These are phyloP conservation scores for Plasmodium cynomolgi DNA, from an alignment of 169 alveolate genomes.

Conservation along the genomic window DNA sequence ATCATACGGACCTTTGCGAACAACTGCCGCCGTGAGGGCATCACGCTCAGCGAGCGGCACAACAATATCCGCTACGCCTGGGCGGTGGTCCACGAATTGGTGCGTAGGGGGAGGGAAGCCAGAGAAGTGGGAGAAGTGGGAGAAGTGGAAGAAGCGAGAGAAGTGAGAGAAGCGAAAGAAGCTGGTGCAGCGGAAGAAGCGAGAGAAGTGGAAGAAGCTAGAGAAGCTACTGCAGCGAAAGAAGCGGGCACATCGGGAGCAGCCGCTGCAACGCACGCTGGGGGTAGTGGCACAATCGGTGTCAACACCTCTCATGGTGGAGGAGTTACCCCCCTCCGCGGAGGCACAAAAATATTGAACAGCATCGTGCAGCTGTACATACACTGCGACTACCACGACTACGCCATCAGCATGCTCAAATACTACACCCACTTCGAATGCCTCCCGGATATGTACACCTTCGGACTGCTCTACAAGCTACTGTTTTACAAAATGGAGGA, in stretches of 20 bases:
- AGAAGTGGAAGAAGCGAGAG: too few species aligned
- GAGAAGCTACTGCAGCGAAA: too few species aligned
- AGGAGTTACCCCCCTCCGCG: not conserved
- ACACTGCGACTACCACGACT: slow-evolving; percentile 84
- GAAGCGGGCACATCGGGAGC: too few species aligned
- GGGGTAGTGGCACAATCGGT: too few species aligned
- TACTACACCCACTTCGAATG: slow-evolving; percentile 79
- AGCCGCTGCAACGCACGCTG: too few species aligned
- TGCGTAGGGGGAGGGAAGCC: not conserved
- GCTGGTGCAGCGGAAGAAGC: too few species aligned
- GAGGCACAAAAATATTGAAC: slow-evolving; percentile 75
- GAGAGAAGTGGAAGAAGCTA: too few species aligned
- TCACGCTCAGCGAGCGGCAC: slow-evolving; percentile 71
- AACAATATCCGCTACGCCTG: slow-evolving; percentile 82
- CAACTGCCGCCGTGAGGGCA: slow-evolving; percentile 50
- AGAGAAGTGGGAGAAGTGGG: too few species aligned
- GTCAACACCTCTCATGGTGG: not conserved
- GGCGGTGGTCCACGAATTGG: slow-evolving; percentile 77
- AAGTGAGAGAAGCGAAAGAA: too few species aligned
- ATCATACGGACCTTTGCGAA: slow-evolving; percentile 78
- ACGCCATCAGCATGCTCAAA: slow-evolving; percentile 86
- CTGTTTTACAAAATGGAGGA: slow-evolving; percentile 63
- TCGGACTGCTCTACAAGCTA: slow-evolving; percentile 63
- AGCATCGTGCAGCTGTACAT: slow-evolving; percentile 86
- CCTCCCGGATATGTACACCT: slow-evolving; percentile 72